Percentiles rank a stretch among this genome's conserved stretches.
Conservation (phyloP, 306 rosid species). For the Corylus avellana region DNA sequence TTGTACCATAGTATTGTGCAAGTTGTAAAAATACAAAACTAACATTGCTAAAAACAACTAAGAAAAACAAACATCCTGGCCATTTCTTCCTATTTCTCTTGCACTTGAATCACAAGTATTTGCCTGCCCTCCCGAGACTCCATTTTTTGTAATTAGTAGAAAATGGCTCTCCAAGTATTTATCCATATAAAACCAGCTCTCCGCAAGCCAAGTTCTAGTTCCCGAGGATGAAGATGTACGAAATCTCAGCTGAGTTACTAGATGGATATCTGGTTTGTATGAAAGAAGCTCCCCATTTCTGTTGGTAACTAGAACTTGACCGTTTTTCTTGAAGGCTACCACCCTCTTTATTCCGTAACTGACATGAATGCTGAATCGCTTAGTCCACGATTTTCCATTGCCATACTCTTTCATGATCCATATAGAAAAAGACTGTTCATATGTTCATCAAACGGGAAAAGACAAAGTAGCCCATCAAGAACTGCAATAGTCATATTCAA, state of each 20-base stretch:
- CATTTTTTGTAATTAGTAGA: not conserved
- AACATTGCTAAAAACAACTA: too few relatives aligned
- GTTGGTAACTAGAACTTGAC: constrained; percentile 1
- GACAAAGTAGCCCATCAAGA: not conserved
- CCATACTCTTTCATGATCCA: constrained; percentile 27
- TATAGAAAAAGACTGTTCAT: not conserved
- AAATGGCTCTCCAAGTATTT: not conserved
- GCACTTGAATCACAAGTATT: too few relatives aligned
- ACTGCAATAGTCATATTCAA: not conserved
- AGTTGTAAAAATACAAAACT: too few relatives aligned
- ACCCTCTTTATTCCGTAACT: not conserved
- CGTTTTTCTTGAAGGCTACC: constrained; percentile 5
- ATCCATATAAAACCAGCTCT: not conserved
- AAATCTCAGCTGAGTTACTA: not conserved
- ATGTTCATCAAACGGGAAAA: not conserved
- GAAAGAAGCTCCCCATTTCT: constrained; percentile 10
- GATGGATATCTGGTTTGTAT: not conserved
- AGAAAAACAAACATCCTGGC: too few relatives aligned
- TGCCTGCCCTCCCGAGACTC: not conserved
- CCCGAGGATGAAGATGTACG: too few relatives aligned
- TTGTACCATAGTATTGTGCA: too few relatives aligned
- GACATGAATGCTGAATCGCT: not conserved
- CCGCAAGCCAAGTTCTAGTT: too few relatives aligned
- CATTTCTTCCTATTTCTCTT: too few relatives aligned
- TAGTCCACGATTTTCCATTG: constrained; percentile 20